Evolutionary conservation across 176 grass and related monocot genomes (phyloP).

Genomic region (Phoenix dactylifera): DNA sequence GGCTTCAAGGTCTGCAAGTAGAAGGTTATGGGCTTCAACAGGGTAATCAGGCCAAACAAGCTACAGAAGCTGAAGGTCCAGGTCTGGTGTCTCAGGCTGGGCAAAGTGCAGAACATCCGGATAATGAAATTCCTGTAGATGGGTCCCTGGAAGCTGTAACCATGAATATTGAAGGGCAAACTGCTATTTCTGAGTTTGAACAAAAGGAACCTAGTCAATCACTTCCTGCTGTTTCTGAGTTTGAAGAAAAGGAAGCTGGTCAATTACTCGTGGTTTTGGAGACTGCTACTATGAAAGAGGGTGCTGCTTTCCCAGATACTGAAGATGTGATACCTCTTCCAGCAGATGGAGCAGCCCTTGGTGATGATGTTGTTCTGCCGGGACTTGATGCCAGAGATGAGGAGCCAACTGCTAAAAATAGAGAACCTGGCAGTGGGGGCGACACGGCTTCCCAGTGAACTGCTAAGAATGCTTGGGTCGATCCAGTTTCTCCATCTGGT

Average conservation of each 20-base stretch:
- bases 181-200: background rate
- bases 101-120: background rate
- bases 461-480: no score
- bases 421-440: no score
- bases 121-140: no score
- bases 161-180: background rate
- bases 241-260: background rate
- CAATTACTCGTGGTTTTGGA: background rate
- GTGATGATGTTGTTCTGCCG: background rate
- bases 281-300: background rate
- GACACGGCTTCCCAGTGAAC: no score
- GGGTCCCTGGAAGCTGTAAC: no score
- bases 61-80: background rate
- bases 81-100: background rate
- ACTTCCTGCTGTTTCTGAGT: background rate
- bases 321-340: background rate
- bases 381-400: background rate
- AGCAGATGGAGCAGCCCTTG: background rate
- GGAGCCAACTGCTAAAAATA: background rate
- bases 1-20: background rate
- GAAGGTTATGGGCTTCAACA: background rate
- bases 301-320: background rate
- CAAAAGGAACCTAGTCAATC: background rate
- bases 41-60: background rate
- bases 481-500: no score